Percentiles rank a stretch among this genome's conserved stretches.
phyloP scores from a whole-genome alignment of 345 rosid species.

The Crucihimalaya himalaica region DNA sequence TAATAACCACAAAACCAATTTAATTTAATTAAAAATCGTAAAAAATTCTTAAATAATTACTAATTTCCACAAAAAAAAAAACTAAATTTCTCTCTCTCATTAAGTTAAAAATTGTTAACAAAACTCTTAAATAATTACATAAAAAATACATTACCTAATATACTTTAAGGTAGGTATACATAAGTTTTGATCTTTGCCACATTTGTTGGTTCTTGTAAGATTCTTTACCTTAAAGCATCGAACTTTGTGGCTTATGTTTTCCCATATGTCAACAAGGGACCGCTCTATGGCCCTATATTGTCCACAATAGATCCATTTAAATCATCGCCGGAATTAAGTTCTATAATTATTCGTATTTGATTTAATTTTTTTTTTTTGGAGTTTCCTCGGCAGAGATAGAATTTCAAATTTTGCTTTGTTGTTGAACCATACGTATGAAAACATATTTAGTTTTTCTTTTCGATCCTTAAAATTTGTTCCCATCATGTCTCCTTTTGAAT shows the following conservation, averaged over 20 bases:
- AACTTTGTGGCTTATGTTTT: slow-evolving; percentile 23
- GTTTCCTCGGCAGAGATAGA: background rate
- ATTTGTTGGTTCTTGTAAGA: slow-evolving; percentile 20
- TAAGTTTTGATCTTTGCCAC: slow-evolving; percentile 20
- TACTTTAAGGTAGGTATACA: background rate
- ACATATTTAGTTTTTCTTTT: background rate
- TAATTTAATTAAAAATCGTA: too few relatives aligned
- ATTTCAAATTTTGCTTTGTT: background rate
- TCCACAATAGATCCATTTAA: background rate
- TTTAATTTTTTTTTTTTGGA: background rate
- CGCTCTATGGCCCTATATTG: background rate
- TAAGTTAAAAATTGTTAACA: too few relatives aligned
- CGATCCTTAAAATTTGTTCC: background rate
- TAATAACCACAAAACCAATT: too few relatives aligned
- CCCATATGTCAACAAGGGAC: slow-evolving; percentile 14
- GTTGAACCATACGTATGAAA: background rate
- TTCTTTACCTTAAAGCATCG: slow-evolving; percentile 27
- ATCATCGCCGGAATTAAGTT: background rate
- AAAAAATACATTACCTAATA: too few relatives aligned
- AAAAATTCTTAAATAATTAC: too few relatives aligned
- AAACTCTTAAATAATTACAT: too few relatives aligned
- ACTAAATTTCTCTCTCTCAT: too few relatives aligned
- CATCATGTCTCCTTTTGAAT: background rate
- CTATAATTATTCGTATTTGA: background rate
- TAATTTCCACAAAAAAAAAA: too few relatives aligned